Evolutionary conservation across 352 stramenopile genomes (phyloP).

Genomic region (Elongisporangium undulatum): DNA sequence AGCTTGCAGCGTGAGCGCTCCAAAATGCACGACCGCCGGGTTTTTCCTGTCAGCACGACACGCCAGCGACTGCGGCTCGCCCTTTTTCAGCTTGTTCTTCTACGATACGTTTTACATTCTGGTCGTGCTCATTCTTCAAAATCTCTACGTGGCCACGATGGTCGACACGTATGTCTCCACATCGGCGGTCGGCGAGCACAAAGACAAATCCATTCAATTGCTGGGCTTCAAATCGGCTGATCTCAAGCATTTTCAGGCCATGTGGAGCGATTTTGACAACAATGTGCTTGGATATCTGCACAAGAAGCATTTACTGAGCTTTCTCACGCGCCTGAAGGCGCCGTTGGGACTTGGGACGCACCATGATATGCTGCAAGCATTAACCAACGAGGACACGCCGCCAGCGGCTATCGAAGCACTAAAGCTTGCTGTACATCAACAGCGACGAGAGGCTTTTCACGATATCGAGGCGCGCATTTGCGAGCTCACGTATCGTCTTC

Average conservation of each 20-base stretch:
- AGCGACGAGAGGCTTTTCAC: conserved; percentile 52
- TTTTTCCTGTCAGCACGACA: conserved; percentile 21
- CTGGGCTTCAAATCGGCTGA: conserved; percentile 61
- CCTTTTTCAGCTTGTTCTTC: conserved; percentile 57
- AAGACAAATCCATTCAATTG: conserved; percentile 47
- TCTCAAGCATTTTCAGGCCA: conserved; percentile 54
- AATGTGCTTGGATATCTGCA: conserved; percentile 72
- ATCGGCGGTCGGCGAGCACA: conserved; percentile 51
- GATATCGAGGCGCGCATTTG: conserved; percentile 65
- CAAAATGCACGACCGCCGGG: conserved; percentile 50
- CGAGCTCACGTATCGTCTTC: conserved; percentile 59
- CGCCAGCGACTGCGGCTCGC: conserved; percentile 64
- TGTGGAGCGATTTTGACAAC: conserved; percentile 76
- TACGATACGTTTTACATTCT: conserved; percentile 82
- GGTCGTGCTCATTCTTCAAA: conserved; percentile 74
- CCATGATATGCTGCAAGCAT: conserved; percentile 25
- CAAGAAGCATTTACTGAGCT: conserved; percentile 51
- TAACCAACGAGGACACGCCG: conserved; percentile 31
- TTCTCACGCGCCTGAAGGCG: conserved; percentile 44
- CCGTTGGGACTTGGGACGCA: conserved; percentile 54
- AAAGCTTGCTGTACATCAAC: conserved; percentile 27
- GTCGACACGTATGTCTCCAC: conserved; percentile 81
- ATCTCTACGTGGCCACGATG: conserved; percentile 79
- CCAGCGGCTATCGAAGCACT: conserved; percentile 19
- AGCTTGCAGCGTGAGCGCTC: conserved; percentile 51